Percentiles rank a stretch among this genome's conserved stretches.
Evolutionary conservation across 129 eudicot genomes (phyloP).

Genomic region (Chrysanthemum lavandulifolium): DNA sequence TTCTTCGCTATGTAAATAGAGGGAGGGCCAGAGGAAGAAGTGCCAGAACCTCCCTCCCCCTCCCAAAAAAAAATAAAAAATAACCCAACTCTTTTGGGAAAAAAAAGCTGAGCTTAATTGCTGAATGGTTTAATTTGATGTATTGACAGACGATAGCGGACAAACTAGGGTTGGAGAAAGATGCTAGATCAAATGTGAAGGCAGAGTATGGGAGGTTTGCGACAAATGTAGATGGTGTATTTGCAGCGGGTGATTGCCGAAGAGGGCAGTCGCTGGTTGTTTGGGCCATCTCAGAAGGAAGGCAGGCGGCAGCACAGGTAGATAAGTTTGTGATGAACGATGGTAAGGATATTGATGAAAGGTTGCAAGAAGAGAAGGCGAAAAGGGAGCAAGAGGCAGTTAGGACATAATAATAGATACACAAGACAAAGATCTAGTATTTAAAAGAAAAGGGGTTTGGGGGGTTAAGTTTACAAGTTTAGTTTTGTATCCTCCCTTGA

Average conservation of each 20-base stretch:
- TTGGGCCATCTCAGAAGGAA: constrained; percentile 96
- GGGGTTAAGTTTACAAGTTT: constrained; percentile 13
- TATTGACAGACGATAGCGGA: constrained; percentile 63
- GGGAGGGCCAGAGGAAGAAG: too few species aligned
- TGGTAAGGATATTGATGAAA: constrained; percentile 25
- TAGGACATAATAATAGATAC: constrained; percentile 26
- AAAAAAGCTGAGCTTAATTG: background rate
- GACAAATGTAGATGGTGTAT: constrained; percentile 77
- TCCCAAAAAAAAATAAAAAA: too few species aligned
- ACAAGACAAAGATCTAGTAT: background rate
- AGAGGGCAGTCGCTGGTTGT: constrained; percentile 98
- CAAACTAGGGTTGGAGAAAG: constrained; percentile 78
- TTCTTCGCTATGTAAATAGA: too few species aligned
- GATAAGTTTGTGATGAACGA: constrained; percentile 66
- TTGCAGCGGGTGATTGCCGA: constrained; percentile 97
- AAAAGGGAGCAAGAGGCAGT: constrained; percentile 50
- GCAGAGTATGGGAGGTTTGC: constrained; percentile 89
- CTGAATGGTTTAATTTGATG: constrained; percentile 4
- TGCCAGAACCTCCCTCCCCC: too few species aligned
- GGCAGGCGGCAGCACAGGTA: constrained; percentile 95
- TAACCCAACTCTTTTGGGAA: background rate
- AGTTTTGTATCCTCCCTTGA: constrained; percentile 7
- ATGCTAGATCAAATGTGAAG: constrained; percentile 86
- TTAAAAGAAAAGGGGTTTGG: constrained; percentile 9
- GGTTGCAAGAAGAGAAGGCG: constrained; percentile 32